Evolutionary conservation across 1,284 basidiomycete species (phyloP).

Genomic region (Ustilago xerochloae): DNA sequence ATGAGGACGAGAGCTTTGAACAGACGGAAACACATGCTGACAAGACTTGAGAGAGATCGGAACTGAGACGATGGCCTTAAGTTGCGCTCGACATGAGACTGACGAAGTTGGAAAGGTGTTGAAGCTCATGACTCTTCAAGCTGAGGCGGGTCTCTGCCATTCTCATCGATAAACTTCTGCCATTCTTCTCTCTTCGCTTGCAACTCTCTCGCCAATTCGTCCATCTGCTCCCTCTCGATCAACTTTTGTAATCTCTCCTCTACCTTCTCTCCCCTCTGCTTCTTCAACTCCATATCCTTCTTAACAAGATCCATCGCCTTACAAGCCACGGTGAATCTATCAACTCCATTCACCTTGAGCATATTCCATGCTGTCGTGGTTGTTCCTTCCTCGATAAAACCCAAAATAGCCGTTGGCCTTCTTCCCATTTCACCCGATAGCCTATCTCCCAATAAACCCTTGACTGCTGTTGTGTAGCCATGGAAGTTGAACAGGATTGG

Average conservation of each 20-base stretch:
- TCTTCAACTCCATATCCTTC: constrained; percentile 18
- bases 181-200: constrained; percentile 68
- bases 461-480: constrained; percentile 72
- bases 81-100: no score
- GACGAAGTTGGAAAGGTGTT: no score
- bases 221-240: constrained; percentile 65
- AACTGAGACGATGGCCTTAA: no score
- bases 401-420: constrained; percentile 38
- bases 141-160: constrained; percentile 33
- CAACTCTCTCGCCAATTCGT: constrained; percentile 68
- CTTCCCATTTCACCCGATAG: constrained; percentile 20
- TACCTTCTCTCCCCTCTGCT: constrained; percentile 14
- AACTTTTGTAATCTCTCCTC: constrained; percentile 39
- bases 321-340: constrained; percentile 70
- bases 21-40: no score
- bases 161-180: constrained; percentile 69
- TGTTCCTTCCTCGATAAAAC: constrained; percentile 71
- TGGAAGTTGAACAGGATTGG: constrained; percentile 78
- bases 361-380: constrained; percentile 72
- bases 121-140: neutral
- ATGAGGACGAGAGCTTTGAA: no score
- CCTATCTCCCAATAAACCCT: constrained; percentile 47
- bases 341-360: constrained; percentile 70
- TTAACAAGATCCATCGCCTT: constrained; percentile 67
- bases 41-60: no score